phyloP scores from a whole-genome alignment of 208 protist genomes.

The Leishmania gerbilli region DNA sequence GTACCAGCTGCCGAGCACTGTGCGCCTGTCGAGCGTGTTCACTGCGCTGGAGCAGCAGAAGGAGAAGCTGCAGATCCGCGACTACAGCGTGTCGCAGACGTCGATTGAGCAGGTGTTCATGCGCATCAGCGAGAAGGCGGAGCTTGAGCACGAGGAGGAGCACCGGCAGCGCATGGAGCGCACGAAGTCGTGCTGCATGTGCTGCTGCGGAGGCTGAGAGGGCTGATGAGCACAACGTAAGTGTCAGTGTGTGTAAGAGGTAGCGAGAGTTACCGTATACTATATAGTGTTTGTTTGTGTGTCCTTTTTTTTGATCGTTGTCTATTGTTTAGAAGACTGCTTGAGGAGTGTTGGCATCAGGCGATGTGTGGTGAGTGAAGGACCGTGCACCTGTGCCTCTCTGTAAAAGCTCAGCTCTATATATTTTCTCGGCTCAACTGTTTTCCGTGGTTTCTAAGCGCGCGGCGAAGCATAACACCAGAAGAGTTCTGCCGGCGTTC shows the following conservation, averaged over 20 bases:
- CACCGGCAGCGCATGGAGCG: background rate
- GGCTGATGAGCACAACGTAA: background rate
- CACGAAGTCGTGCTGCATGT: background rate
- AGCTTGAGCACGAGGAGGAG: conserved; percentile 37
- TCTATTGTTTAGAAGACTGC: background rate
- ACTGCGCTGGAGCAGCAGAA: conserved; percentile 44
- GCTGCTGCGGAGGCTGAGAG: no score
- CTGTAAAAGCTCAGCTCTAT: no score
- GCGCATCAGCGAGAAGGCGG: conserved; percentile 65
- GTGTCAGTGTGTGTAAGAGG: background rate
- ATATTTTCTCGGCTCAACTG: background rate
- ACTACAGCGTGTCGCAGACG: conserved; percentile 82
- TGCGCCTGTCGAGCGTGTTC: conserved; percentile 48
- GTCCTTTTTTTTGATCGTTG: background rate
- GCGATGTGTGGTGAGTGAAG: no score
- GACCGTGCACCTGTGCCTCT: no score
- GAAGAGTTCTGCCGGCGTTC: no score
- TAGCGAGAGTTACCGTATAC: accelerated
- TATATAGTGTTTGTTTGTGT: background rate
- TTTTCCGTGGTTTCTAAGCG: background rate
- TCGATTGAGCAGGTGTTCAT: conserved; percentile 91
- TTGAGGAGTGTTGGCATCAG: no score
- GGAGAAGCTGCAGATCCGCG: conserved; percentile 42
- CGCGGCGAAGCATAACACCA: no score
- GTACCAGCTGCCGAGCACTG: conserved; percentile 43